phyloP scores from a whole-genome alignment of 176 grass and related monocot genomes.

The Pharus latifolius region DNA sequence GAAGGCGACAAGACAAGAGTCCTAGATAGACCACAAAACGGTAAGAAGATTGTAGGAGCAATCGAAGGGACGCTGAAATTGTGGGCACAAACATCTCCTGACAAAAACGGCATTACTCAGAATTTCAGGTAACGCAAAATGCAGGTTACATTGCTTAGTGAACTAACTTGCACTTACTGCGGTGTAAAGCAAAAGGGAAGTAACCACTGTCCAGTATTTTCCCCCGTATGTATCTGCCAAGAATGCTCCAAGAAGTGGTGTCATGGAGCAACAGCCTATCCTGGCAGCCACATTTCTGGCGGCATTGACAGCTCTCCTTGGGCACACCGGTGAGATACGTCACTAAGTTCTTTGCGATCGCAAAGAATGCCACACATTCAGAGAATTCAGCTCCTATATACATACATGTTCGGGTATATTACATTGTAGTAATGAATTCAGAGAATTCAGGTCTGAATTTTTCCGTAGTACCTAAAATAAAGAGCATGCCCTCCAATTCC shows the following conservation, averaged over 20 bases:
- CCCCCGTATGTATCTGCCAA: conserved; percentile 13
- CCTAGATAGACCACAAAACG: conserved; percentile 13
- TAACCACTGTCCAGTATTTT: neutral
- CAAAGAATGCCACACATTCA: neutral
- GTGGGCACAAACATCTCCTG: conserved; percentile 24
- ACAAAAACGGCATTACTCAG: neutral
- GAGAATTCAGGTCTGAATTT: too few species aligned
- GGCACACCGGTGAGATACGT: neutral
- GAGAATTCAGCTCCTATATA: conserved; percentile 9
- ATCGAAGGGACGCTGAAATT: conserved; percentile 7
- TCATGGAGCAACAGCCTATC: conserved; percentile 11
- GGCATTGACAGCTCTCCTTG: neutral
- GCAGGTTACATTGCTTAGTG: neutral
- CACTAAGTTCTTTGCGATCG: neutral
- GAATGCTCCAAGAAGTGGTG: neutral
- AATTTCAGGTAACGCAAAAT: neutral
- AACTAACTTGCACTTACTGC: neutral
- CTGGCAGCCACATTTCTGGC: neutral
- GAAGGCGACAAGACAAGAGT: conserved; percentile 29
- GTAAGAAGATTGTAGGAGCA: neutral
- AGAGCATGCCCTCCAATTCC: too few species aligned
- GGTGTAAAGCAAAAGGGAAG: neutral
- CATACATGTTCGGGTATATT: too few species aligned
- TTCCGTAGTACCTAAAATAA: too few species aligned
- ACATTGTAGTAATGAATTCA: too few species aligned